phyloP scores from a whole-genome alignment of 148 eudicot genomes.

The Chenopodium suecicum region DNA sequence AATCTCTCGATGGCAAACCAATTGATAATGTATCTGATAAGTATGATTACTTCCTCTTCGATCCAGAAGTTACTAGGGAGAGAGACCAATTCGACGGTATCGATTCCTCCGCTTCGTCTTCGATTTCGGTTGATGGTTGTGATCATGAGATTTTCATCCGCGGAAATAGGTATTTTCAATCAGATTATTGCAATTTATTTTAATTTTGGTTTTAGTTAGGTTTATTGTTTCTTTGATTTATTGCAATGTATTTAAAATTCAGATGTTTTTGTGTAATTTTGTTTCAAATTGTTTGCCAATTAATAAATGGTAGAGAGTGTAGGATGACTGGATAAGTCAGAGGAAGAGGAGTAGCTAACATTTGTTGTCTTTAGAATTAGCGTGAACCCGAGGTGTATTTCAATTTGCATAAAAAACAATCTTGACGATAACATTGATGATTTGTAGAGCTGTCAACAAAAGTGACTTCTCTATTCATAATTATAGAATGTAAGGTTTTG shows the following conservation, averaged over 20 bases:
- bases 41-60: constrained; percentile 70
- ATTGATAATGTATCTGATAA: constrained; percentile 41
- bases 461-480: too few relatives aligned
- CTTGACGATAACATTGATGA: too few relatives aligned
- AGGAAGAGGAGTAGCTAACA: too few relatives aligned
- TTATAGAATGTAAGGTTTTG: too few relatives aligned
- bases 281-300: not conserved
- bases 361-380: too few relatives aligned
- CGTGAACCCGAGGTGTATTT: too few relatives aligned
- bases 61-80: constrained; percentile 51
- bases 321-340: not conserved
- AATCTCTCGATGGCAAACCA: constrained; percentile 75
- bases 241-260: not conserved
- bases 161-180: constrained; percentile 58
- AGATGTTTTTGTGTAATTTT: not conserved
- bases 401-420: too few relatives aligned
- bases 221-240: not conserved
- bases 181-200: not conserved
- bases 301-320: not conserved
- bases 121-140: constrained; percentile 34
- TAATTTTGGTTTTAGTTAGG: not conserved
- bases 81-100: constrained; percentile 35
- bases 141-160: constrained; percentile 91
- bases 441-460: too few relatives aligned
- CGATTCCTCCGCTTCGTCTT: constrained; percentile 24